Conservation (phyloP, 345 rosid genomes). For the Durio zibethinus region DNA sequence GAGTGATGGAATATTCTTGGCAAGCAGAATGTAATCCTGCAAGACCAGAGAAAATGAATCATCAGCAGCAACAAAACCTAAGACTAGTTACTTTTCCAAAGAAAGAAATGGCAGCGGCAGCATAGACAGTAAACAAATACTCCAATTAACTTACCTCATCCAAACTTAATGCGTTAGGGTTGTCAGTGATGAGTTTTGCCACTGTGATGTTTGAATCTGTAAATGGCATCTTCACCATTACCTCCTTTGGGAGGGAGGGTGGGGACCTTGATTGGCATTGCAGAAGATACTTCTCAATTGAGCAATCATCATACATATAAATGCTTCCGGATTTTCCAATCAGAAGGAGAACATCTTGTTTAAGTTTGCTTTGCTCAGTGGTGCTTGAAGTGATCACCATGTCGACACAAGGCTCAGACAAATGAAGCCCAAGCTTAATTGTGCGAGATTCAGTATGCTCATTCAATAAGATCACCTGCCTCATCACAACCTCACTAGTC, state of each 20-base stretch:
- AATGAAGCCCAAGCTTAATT: slow-evolving; percentile 65
- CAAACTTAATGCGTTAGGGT: slow-evolving; percentile 37
- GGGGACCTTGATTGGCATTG: slow-evolving; percentile 70
- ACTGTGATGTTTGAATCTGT: slow-evolving; percentile 60
- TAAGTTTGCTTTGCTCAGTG: slow-evolving; percentile 58
- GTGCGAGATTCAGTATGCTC: slow-evolving; percentile 75
- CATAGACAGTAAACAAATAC: background rate
- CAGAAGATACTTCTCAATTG: slow-evolving; percentile 78
- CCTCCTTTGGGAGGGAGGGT: slow-evolving; percentile 77
- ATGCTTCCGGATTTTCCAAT: slow-evolving; percentile 82
- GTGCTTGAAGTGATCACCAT: slow-evolving; percentile 63
- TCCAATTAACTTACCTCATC: slow-evolving; percentile 60
- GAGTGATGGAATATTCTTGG: slow-evolving; percentile 51
- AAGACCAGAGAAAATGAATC: slow-evolving; percentile 19
- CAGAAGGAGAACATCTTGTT: slow-evolving; percentile 49
- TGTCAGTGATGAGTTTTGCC: slow-evolving; percentile 53
- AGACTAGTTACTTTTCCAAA: background rate
- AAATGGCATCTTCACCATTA: slow-evolving; percentile 57
- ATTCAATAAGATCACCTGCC: slow-evolving; percentile 67
- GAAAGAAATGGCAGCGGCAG: background rate
- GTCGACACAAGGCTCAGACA: slow-evolving; percentile 70
- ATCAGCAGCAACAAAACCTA: background rate
- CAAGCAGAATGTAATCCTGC: slow-evolving; percentile 57
- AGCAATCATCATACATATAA: slow-evolving; percentile 65
- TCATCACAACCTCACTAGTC: slow-evolving; percentile 6